phyloP scores from a whole-genome alignment of 2,329 filamentous ascomycete genomes.

The Cladobotryum mycophilum region DNA sequence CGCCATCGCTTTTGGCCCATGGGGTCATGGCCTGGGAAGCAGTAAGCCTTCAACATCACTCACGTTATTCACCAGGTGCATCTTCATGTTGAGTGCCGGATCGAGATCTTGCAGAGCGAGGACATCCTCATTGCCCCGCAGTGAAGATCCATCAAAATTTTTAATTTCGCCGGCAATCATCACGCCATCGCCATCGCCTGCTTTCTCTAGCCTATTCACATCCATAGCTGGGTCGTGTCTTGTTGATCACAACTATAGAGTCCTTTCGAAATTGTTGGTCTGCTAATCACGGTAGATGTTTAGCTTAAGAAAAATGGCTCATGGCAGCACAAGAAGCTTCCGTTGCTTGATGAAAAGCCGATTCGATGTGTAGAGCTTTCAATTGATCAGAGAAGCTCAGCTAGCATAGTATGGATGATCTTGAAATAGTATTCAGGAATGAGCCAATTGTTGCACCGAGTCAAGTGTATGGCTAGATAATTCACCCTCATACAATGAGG shows the following conservation, averaged over 20 bases:
- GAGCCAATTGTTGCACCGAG: no score
- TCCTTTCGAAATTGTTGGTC: not conserved
- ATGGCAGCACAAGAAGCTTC: conserved; percentile 4
- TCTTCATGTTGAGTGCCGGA: conserved; percentile 58
- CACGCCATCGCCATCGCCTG: conserved; percentile 2
- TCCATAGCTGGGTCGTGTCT: conserved; percentile 6
- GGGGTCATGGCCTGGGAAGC: not conserved
- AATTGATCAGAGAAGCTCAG: not conserved
- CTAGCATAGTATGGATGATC: not conserved
- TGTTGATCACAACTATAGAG: not conserved
- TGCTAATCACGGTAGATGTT: not conserved
- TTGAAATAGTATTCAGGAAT: not conserved
- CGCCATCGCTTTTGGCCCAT: not conserved
- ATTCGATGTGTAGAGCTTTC: not conserved
- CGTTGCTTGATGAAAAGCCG: not conserved
- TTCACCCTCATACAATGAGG: no score
- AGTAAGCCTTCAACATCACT: conserved; percentile 19
- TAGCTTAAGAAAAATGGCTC: conserved; percentile 1
- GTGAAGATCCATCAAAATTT: conserved; percentile 17
- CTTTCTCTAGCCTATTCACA: conserved; percentile 13
- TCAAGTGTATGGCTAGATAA: no score
- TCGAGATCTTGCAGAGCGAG: conserved; percentile 53
- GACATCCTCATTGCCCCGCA: conserved; percentile 39
- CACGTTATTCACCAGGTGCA: conserved; percentile 63
- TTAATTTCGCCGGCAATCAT: conserved; percentile 8